These are phyloP conservation scores for Reticulascus tulasneorum DNA, from an alignment of 2,329 filamentous ascomycete species.

Conservation along the genomic window DNA sequence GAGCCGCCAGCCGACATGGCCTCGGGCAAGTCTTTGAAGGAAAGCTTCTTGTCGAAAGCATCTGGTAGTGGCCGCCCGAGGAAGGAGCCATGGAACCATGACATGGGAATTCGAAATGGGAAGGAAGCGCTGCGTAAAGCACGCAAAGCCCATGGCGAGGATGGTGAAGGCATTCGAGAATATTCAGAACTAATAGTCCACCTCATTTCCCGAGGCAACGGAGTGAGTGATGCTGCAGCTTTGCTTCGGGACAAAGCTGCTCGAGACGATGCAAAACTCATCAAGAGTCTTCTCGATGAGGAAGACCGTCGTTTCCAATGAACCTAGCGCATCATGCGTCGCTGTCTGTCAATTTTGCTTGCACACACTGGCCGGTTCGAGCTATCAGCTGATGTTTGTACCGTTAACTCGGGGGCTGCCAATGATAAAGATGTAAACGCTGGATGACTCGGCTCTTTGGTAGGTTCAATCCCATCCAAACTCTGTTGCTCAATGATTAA, in stretches of 20 bases:
- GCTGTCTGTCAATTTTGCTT: neutral
- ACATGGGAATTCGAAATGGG: constrained; percentile 54
- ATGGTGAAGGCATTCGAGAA: constrained; percentile 56
- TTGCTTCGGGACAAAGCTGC: constrained; percentile 41
- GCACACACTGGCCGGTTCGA: too few species aligned
- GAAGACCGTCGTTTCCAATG: constrained; percentile 24
- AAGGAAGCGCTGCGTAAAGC: constrained; percentile 49
- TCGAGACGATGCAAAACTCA: constrained; percentile 44
- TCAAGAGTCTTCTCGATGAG: constrained; percentile 44
- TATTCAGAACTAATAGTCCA: constrained; percentile 55
- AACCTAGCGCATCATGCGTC: constrained; percentile 5
- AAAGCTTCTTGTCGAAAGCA: constrained; percentile 14
- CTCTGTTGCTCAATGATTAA: constrained; percentile 5
- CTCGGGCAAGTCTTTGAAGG: constrained; percentile 11
- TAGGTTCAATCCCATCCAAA: too few species aligned
- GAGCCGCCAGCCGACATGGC: constrained; percentile 33
- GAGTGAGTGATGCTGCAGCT: constrained; percentile 24
- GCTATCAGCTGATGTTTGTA: too few species aligned
- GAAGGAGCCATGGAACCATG: constrained; percentile 50
- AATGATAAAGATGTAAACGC: too few species aligned
- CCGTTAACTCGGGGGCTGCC: too few species aligned
- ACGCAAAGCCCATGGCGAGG: constrained; percentile 45
- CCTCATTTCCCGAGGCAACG: constrained; percentile 36
- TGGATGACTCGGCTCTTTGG: too few species aligned
- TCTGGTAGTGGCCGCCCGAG: constrained; percentile 19